These are phyloP conservation scores for Debaryomycetaceae sp. DNA, from an alignment of 1,139 yeast genomes.

Conservation along the genomic window DNA sequence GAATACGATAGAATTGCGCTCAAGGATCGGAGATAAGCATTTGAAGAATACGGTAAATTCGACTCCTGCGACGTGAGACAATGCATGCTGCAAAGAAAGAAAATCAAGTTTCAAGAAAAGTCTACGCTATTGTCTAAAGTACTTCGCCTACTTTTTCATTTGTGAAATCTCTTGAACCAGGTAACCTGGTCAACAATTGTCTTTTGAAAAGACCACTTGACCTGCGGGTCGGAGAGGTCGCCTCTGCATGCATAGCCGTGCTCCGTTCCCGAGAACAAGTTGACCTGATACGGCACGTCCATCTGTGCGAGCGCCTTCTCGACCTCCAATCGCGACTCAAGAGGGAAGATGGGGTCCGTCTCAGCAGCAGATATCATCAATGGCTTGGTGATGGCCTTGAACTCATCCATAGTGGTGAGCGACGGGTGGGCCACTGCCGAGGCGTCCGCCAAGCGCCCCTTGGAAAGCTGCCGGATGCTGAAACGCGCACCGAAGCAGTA, in stretches of 20 bases:
- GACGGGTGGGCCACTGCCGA: slow-evolving; percentile 82
- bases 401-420: slow-evolving; percentile 51
- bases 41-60: no score
- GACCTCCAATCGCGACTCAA: slow-evolving; percentile 49
- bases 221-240: slow-evolving; percentile 43
- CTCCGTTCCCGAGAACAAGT: slow-evolving; percentile 45
- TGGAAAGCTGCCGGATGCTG: slow-evolving; percentile 41
- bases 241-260: slow-evolving; percentile 78
- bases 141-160: background rate
- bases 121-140: background rate
- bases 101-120: no score
- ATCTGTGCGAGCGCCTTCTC: slow-evolving; percentile 42
- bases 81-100: no score
- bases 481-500: slow-evolving; percentile 82
- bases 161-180: slow-evolving; percentile 2
- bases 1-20: slow-evolving; percentile 2
- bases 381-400: slow-evolving; percentile 48
- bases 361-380: slow-evolving; percentile 65
- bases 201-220: slow-evolving; percentile 62
- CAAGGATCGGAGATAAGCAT: slow-evolving; percentile 2
- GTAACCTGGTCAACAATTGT: slow-evolving; percentile 49
- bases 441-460: slow-evolving; percentile 38
- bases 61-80: no score
- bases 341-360: slow-evolving; percentile 49
- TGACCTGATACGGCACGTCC: slow-evolving; percentile 40